Percentiles rank a stretch among this genome's conserved stretches.
phyloP scores from a whole-genome alignment of 306 rosid species.

The Rosa lucieae region DNA sequence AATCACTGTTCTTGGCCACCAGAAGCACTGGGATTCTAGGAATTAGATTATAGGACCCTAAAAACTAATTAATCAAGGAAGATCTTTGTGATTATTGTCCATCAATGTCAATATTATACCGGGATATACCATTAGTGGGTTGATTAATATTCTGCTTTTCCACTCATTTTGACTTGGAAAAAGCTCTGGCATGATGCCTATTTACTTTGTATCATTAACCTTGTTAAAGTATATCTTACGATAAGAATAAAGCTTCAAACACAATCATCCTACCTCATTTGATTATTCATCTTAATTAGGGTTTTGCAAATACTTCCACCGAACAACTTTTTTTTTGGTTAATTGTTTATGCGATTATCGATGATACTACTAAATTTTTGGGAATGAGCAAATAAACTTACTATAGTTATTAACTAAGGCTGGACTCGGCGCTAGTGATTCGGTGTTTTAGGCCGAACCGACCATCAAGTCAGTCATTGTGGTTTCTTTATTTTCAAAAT shows the following conservation, averaged over 20 bases:
- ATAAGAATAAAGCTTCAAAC: constrained; percentile 72
- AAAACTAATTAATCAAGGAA: not conserved
- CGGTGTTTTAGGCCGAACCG: too few relatives aligned
- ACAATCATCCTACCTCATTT: constrained; percentile 63
- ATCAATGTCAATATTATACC: constrained; percentile 29
- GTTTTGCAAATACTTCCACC: constrained; percentile 48
- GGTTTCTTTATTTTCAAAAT: too few relatives aligned
- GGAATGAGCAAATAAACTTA: too few relatives aligned
- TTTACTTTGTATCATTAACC: constrained; percentile 63
- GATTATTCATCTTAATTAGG: constrained; percentile 11
- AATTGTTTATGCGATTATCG: constrained; percentile 29
- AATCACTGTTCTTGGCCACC: not conserved
- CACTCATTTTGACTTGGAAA: constrained; percentile 67
- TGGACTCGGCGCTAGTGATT: too few relatives aligned
- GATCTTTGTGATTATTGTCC: constrained; percentile 33
- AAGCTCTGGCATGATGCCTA: constrained; percentile 50
- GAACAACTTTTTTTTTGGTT: constrained; percentile 50
- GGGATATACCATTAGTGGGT: constrained; percentile 35
- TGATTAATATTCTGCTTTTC: constrained; percentile 31
- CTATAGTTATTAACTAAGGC: too few relatives aligned
- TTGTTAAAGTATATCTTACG: constrained; percentile 52
- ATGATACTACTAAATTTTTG: not conserved
- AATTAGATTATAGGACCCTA: not conserved
- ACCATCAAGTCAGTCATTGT: too few relatives aligned
- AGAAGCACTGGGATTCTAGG: not conserved